These are phyloP conservation scores for Hanseniaspora sp. DNA, from an alignment of 1,139 yeast genomes.

Conservation along the genomic window DNA sequence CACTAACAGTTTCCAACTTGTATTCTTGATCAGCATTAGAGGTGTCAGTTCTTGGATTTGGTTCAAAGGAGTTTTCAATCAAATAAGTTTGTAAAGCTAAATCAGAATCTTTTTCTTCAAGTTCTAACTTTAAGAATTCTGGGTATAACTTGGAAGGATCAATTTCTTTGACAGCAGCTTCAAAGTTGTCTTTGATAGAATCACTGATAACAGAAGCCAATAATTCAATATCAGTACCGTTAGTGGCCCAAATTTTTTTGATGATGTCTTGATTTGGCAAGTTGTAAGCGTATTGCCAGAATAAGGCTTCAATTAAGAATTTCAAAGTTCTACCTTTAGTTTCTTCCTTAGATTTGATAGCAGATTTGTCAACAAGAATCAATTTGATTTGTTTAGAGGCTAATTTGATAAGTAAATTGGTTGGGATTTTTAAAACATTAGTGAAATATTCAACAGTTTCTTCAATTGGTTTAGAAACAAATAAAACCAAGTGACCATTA, in stretches of 20 bases:
- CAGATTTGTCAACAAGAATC: constrained; percentile 45
- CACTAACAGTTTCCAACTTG: constrained; percentile 39
- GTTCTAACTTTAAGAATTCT: constrained; percentile 28
- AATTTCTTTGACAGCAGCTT: constrained; percentile 40
- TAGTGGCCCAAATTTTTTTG: constrained; percentile 68
- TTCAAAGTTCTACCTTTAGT: constrained; percentile 68
- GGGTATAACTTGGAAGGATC: constrained; percentile 32
- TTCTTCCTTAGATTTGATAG: constrained; percentile 51
- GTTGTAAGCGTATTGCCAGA: constrained; percentile 60
- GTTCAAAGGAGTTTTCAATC: constrained; percentile 47
- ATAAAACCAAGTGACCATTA: constrained; percentile 43
- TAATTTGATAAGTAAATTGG: constrained; percentile 43
- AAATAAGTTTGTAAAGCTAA: constrained; percentile 41
- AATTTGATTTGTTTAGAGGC: constrained; percentile 45
- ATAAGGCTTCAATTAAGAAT: constrained; percentile 66
- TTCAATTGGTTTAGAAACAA: constrained; percentile 20
- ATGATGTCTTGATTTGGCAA: constrained; percentile 54
- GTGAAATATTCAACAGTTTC: constrained; percentile 31
- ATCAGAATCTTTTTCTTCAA: constrained; percentile 18
- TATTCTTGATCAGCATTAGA: constrained; percentile 27
- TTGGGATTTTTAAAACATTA: constrained; percentile 40
- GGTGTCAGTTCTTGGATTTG: constrained; percentile 39
- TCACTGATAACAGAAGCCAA: constrained; percentile 72
- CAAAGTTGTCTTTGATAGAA: constrained; percentile 45
- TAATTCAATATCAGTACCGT: constrained; percentile 72